Conservation (phyloP, 352 stramenopile genomes). For the Hyaloperonospora arabidopsidis region DNA sequence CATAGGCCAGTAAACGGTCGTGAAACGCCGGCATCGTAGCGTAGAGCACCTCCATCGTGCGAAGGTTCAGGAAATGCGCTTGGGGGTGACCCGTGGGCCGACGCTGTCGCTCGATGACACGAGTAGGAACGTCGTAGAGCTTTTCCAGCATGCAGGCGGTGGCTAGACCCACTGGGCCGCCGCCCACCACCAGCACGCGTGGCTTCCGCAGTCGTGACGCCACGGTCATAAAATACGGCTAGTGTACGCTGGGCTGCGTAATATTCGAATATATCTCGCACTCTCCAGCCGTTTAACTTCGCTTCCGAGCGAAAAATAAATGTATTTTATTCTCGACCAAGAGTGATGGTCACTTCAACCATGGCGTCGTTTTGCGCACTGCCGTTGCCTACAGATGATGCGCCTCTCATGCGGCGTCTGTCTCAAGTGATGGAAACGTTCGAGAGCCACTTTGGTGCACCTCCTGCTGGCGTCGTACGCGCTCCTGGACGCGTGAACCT, state of each 20-base stretch:
- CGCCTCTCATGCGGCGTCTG: constrained; percentile 1
- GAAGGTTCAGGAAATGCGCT: constrained; percentile 92
- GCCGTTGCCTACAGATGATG: constrained; percentile 10
- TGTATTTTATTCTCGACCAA: too few species aligned
- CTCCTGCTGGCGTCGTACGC: constrained; percentile 31
- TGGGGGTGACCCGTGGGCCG: constrained; percentile 84
- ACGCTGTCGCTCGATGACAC: constrained; percentile 69
- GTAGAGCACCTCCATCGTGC: constrained; percentile 91
- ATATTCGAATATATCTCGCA: background rate
- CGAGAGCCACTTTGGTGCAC: constrained; percentile 18
- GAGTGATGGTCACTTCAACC: constrained; percentile 25
- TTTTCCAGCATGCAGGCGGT: constrained; percentile 64
- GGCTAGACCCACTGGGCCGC: constrained; percentile 58
- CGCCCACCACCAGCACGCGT: constrained; percentile 68
- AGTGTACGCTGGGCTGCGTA: background rate
- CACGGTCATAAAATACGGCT: constrained; percentile 11
- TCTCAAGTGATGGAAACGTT: constrained; percentile 25
- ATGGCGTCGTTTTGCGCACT: constrained; percentile 18
- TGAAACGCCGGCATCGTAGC: constrained; percentile 66
- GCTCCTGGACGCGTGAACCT: constrained; percentile 80
- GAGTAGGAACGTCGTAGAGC: constrained; percentile 58
- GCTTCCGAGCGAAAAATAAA: too few species aligned
- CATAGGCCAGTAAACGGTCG: constrained; percentile 49
- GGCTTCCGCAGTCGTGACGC: constrained; percentile 15
- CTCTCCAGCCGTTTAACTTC: too few species aligned